Evolutionary conservation across 1,284 basidiomycete genomes (phyloP).

Genomic region (Chalciporus sp.): DNA sequence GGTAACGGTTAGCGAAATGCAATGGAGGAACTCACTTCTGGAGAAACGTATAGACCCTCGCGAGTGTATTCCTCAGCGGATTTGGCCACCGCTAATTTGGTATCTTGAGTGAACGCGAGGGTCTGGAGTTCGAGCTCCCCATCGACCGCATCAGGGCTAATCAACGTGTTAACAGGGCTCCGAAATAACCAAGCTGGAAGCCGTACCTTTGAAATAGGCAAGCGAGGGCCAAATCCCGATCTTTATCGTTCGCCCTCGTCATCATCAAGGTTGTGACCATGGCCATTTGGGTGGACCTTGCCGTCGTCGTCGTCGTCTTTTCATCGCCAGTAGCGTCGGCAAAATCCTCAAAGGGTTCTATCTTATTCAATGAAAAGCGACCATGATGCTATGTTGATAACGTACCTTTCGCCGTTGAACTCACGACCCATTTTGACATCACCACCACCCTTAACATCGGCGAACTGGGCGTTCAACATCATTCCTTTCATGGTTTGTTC

Average conservation of each 20-base stretch:
- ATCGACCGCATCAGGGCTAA: neutral
- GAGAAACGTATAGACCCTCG: neutral
- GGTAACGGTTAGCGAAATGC: too few relatives aligned
- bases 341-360: neutral
- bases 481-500: neutral
- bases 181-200: too few relatives aligned
- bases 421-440: neutral
- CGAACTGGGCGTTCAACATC: neutral
- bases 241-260: neutral
- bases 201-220: too few relatives aligned
- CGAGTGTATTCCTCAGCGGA: neutral
- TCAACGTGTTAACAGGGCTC: neutral
- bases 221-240: neutral
- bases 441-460: neutral
- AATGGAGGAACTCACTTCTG: neutral
- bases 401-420: neutral
- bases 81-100: neutral
- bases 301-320: too few relatives aligned
- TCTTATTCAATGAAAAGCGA: neutral
- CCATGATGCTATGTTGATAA: neutral
- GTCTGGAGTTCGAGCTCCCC: neutral
- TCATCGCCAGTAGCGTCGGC: neutral
- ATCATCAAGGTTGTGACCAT: neutral
- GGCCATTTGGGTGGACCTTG: too few relatives aligned
- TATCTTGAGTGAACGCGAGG: neutral